Evolutionary conservation across 2,329 filamentous ascomycete genomes (phyloP).

Genomic region (Eutypella sp.): DNA sequence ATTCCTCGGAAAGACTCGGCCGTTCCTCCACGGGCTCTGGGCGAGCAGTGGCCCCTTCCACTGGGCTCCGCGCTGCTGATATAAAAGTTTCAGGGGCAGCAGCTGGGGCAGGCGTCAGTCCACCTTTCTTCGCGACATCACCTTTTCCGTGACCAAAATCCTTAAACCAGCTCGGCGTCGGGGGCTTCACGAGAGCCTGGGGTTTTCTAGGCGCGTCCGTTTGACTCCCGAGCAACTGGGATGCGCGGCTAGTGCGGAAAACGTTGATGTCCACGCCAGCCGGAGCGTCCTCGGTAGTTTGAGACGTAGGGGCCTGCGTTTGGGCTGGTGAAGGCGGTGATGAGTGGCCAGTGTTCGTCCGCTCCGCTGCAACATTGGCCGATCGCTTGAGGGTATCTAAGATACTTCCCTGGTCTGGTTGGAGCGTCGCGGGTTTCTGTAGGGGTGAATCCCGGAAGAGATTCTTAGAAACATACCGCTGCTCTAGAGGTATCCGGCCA

Average conservation of each 20-base stretch:
- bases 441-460: conserved; percentile 8
- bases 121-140: conserved; percentile 6
- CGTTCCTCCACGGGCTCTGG: neutral
- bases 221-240: conserved; percentile 35
- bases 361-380: conserved; percentile 2
- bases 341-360: neutral
- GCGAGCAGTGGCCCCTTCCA: neutral
- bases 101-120: neutral
- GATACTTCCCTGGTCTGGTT: conserved; percentile 19
- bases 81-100: neutral
- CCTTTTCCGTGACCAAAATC: conserved; percentile 26
- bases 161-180: conserved; percentile 29
- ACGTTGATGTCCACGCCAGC: conserved; percentile 40
- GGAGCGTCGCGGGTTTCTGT: conserved; percentile 4
- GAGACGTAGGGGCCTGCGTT: neutral
- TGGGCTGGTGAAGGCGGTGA: conserved; percentile 2
- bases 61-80: neutral
- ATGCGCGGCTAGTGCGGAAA: conserved; percentile 43
- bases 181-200: conserved; percentile 12
- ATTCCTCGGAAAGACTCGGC: conserved; percentile 14
- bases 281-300: conserved; percentile 29
- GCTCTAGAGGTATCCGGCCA: neutral
- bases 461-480: conserved; percentile 6
- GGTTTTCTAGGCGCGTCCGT: conserved; percentile 14
- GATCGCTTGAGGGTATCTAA: conserved; percentile 14